Base-by-base conservation (phyloP, 768 basidiomycete species). In the Kwoniella mangroviensis region DNA sequence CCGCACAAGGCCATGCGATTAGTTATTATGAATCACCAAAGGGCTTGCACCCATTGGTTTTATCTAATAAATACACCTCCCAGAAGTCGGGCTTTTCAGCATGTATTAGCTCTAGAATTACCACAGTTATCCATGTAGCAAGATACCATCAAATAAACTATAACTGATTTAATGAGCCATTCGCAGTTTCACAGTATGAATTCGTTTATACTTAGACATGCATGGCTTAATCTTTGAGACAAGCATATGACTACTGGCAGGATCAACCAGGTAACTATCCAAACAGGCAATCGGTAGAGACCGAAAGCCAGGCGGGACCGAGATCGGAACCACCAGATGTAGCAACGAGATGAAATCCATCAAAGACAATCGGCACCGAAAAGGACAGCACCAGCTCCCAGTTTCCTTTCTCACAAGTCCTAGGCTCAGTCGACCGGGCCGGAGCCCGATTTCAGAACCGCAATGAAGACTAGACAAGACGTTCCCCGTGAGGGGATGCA, bases 171-270 rank as follows among this genome's bases (percentile, higher is more conserved):
- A 89, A 89, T 89, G 89, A 89, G 89, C 88, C 88, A 88, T 89
- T 89, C 86, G 87, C 88, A 88, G 89, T 89, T 89, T 89, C 89
- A 88, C 88, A 85, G 87, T 89, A 88, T 85, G 88, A 87, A 86
- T 76, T 87, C 85, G 87, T 87, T 88, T 88, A 87, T 88, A 89
- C 89, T 89, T 88, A 86, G 88, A 89, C 88, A 89, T 90, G 89
- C 89, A 89, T 90, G 89, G 88, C 88, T 89, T 89, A 89, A 88
- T 89, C 88, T 89, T 89, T 89, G 88, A 89, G 88, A 89, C 89
- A 89, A 89, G 89, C 89, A 89, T 89, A 89, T 89, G 87, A 89
- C 88, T 89, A 90, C 88, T 89, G 88, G 89, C 88, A 90, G 88
- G 88, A 90, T 90, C 89, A 90, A 90, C 89, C 89, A 89, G 89